Evolutionary conservation across 495 filamentous ascomycete genomes (phyloP).

Genomic region (Pyrenula aspistea): DNA sequence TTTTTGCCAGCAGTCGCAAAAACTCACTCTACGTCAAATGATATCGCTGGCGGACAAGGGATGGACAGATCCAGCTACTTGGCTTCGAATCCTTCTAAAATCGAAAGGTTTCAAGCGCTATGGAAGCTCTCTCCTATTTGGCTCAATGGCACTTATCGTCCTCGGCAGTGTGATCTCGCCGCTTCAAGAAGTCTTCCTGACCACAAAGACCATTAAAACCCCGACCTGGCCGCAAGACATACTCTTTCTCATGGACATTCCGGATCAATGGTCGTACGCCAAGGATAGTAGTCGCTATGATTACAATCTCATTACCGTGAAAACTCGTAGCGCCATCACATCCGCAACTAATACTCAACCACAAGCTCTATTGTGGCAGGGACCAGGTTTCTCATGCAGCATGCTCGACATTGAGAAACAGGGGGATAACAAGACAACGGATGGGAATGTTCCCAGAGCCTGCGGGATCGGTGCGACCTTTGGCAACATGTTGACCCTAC

Average conservation of each 20-base stretch:
- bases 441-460: background rate
- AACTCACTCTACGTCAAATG: background rate
- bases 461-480: conserved; percentile 2
- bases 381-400: background rate
- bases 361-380: conserved; percentile 8
- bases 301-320: background rate
- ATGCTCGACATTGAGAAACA: background rate
- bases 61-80: background rate
- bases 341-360: conserved; percentile 5
- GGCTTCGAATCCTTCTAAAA: background rate
- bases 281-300: background rate
- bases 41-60: background rate
- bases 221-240: conserved; percentile 3
- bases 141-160: conserved; percentile 9
- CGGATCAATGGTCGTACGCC: background rate
- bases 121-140: conserved; percentile 9
- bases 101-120: conserved; percentile 2
- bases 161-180: conserved; percentile 13
- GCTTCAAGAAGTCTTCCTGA: conserved; percentile 12
- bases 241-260: background rate
- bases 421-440: background rate
- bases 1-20: background rate
- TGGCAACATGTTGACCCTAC: conserved; percentile 5
- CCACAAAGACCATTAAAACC: conserved; percentile 7
- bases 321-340: conserved; percentile 1